Evolutionary conservation across 768 basidiomycete genomes (phyloP), one percentile per base, ranked within the genome.

Genomic region (Tulasnella sp.): DNA sequence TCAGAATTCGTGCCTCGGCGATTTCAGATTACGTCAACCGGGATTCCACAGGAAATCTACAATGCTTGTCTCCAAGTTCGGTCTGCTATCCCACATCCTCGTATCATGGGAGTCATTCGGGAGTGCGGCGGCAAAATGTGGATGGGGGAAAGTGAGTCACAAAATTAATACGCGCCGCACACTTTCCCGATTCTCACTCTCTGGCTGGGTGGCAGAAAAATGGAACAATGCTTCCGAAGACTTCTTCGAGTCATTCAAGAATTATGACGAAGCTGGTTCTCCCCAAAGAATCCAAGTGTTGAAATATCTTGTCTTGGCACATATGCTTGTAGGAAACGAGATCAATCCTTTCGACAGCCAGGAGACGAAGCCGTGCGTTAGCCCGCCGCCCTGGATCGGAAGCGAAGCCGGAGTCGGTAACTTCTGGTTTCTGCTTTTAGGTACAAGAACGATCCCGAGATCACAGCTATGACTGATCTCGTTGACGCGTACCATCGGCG

Each of bases 61-160:
- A 97, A 98, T 82, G 96, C 97, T 14, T 93, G 95, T 18, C 94
- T 94, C 81, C 90, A 91, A 68, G 94, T 99, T 75, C 93, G 95
- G 34, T 96, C 95, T 10, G 98, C 98, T 14, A 98, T 99, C 81
- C 96, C 98, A 21, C 98, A 99, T 86, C 98, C 98, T 14, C 90
- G 96, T 40, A 98, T 99, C 83, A 97, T 98, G 93, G 98, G 97
- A 62, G 95, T 99, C 75, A 99, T 99, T 86, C 95, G 97, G 84
- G 98, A 99, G 85, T 99, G 97, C 82, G 98, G 98, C 21, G 98
- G 98, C 2, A 99, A 99, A 87, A 99, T 99, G 98, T 99, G 98
- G 97, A 99, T 99, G 98, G 96, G 95, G 80, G 98, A 99, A 88
- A 94, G 97, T 93, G 85, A 83, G 92, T 83, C 44, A 48, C 62